Evolutionary conservation across 495 filamentous ascomycete species (phyloP).

Genomic region (Acidiella bohemica): DNA sequence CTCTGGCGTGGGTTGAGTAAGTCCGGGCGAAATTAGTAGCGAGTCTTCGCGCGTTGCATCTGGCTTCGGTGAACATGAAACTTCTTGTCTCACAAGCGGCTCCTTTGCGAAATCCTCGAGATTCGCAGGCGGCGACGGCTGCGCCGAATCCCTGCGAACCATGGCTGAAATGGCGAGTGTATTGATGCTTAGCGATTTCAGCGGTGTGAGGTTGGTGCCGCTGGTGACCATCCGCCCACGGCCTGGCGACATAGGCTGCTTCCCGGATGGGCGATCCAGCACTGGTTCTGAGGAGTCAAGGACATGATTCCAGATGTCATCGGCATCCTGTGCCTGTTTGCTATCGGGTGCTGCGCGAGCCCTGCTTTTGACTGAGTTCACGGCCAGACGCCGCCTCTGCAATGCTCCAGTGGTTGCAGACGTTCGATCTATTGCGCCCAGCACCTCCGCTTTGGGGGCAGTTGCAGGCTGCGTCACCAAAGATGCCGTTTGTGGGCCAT

Average conservation of each 20-base stretch:
- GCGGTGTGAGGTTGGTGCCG: constrained; percentile 7
- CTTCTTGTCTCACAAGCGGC: constrained; percentile 8
- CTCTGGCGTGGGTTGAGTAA: not conserved
- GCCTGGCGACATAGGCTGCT: not conserved
- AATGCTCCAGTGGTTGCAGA: too few relatives aligned
- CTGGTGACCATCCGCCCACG: constrained; percentile 1
- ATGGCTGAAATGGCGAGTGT: not conserved
- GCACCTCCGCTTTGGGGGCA: too few relatives aligned
- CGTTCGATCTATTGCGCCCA: too few relatives aligned
- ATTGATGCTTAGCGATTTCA: constrained; percentile 15
- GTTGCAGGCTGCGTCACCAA: too few relatives aligned
- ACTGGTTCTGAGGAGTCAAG: constrained; percentile 7
- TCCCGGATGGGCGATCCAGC: not conserved
- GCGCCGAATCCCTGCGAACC: constrained; percentile 1
- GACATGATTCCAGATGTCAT: constrained; percentile 17
- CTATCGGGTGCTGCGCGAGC: too few relatives aligned
- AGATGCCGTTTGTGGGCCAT: too few relatives aligned
- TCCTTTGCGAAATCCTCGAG: constrained; percentile 4
- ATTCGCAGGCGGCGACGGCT: constrained; percentile 2
- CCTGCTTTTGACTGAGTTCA: too few relatives aligned
- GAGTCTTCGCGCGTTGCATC: not conserved
- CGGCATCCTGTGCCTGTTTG: constrained; percentile 6
- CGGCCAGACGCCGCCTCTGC: too few relatives aligned
- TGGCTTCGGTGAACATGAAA: not conserved
- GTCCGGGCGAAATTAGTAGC: not conserved